A percentile compares a stretch with the other conserved stretches of the same genome.
These are phyloP conservation scores for Starmera dryadoides DNA, from an alignment of 805 yeast species.

Conservation along the genomic window DNA sequence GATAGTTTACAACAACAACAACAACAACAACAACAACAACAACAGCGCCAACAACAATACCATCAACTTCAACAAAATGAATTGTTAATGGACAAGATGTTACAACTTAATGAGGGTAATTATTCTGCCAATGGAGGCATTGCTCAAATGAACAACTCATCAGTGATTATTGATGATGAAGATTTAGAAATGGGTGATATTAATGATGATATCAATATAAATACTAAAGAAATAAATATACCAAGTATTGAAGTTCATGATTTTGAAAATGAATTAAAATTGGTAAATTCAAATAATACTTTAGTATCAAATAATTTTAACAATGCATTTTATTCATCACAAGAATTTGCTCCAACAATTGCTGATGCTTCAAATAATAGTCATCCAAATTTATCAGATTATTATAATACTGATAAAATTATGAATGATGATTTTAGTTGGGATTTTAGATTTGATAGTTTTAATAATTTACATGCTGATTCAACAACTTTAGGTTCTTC, in stretches of 20 bases:
- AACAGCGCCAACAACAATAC: not conserved
- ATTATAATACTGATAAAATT: not conserved
- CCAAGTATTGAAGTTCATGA: not conserved
- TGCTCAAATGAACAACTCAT: too few species aligned
- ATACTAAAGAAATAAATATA: not conserved
- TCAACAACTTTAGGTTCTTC: not conserved
- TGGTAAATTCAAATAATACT: slow-evolving; percentile 2
- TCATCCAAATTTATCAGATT: not conserved
- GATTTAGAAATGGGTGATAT: not conserved
- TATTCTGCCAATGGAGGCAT: too few species aligned
- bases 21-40: not conserved
- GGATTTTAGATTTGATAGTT: not conserved
- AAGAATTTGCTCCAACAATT: not conserved
- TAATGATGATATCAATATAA: not conserved
- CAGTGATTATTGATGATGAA: too few species aligned
- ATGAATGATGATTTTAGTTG: not conserved
- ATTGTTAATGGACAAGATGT: not conserved
- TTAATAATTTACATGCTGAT: not conserved
- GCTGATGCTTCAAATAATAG: not conserved
- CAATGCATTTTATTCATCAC: not conserved
- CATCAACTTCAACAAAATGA: not conserved
- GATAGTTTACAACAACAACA: not conserved
- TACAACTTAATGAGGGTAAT: not conserved
- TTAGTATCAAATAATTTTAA: not conserved
- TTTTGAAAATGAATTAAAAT: not conserved